Base-by-base conservation (phyloP, 75 land plant species). In the Sequoia sempervirens region DNA sequence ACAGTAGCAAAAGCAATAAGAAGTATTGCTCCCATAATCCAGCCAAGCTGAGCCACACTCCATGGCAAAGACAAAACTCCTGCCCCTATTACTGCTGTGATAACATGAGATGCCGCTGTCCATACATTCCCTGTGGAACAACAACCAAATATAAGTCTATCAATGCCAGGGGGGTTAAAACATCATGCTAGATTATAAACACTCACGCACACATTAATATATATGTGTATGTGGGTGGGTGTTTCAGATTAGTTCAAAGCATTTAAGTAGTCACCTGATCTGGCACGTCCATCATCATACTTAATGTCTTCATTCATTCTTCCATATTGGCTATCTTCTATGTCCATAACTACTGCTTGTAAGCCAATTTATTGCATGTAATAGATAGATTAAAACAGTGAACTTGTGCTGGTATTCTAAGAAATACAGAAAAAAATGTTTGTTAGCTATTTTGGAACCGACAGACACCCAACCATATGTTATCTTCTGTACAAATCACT, bases 51-150 rank as follows among this genome's bases (percentile, higher is more conserved):
- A 7, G 95, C 88, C 13, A 88, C 84, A 81, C 93, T 89, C 95
- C 95, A 93, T 53, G 95, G 89, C 80, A 93, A 83, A 43, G 92
- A 91, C 45, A 93, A 78, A 23, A 89, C 94, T 30, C 93, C 94
- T 43, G 94, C 82, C 5, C 94, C 94, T 43, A 94, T 92, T 1
- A 94, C 95, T 34, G 89, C 93, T 52, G 91, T 92, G 37, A 93
- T 90, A 23, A 92, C 91, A 79, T 93, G 91, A 30, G 92, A 85
- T 26, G 85, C 20, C 41, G 89, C 88, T 17, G 90, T 93, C 94
- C 91, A 86, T 30, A 87, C 58, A 38, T 68, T 86, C 45, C 91
- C 92, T 89, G 82, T 78, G 15, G 8, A 30, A 70, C 11, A 85
- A 12, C 17, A 41, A 72, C 47, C 72, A 64, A 72, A 83, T 3